phyloP scores from a whole-genome alignment of 2,329 filamentous ascomycete genomes.

The Arthrobotrys musiformis region DNA sequence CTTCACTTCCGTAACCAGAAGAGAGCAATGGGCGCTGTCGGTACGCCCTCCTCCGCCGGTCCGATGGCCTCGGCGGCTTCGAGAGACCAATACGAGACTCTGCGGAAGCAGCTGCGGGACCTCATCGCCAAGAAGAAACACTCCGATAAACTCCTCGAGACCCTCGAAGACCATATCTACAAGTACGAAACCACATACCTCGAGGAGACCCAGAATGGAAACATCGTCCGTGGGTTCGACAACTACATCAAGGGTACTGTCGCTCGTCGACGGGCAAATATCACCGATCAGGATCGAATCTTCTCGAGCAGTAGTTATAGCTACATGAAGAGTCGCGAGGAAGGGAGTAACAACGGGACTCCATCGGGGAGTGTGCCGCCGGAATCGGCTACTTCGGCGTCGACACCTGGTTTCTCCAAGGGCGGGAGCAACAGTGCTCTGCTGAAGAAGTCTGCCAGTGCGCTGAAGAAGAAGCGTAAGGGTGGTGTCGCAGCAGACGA shows the following conservation, averaged over 20 bases:
- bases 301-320: conserved; percentile 67
- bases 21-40: conserved; percentile 40
- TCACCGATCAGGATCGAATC: conserved; percentile 77
- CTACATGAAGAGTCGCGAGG: conserved; percentile 57
- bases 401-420: conserved; percentile 43
- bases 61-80: conserved; percentile 47
- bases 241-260: conserved; percentile 92
- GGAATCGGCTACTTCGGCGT: conserved; percentile 37
- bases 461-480: conserved; percentile 56
- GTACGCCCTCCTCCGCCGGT: conserved; percentile 33
- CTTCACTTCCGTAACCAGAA: background rate
- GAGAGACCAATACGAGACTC: conserved; percentile 58
- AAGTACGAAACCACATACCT: conserved; percentile 88
- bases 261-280: conserved; percentile 73
- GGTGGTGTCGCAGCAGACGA: conserved; percentile 56
- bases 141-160: conserved; percentile 69
- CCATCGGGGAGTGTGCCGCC: conserved; percentile 44
- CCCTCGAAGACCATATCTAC: conserved; percentile 82
- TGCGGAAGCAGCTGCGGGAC: conserved; percentile 60
- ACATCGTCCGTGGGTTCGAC: conserved; percentile 97
- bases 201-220: conserved; percentile 86
- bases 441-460: conserved; percentile 42
- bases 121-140: conserved; percentile 59
- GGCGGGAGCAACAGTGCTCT: conserved; percentile 58
- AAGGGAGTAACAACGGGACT: conserved; percentile 41